Evolutionary conservation across 495 filamentous ascomycete genomes (phyloP), one percentile per base, ranked within the genome.

Genomic region (Penicillium cinerascens): DNA sequence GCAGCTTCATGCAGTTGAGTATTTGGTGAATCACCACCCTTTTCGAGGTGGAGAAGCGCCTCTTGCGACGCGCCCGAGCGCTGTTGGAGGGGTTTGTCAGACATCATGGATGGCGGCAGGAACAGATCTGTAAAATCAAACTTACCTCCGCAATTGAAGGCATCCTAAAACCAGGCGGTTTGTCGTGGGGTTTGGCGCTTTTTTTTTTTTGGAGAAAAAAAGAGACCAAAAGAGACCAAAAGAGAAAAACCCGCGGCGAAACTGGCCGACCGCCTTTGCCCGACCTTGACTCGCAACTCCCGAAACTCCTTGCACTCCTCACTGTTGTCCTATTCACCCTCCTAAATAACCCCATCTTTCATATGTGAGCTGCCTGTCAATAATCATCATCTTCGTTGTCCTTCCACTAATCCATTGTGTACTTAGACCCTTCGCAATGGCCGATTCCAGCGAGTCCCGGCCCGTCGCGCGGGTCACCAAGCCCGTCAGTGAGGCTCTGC

Each of bases 401-500:
- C 15, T 23, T 4, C 3, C 6, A 16, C 36, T 52, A 45, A 59
- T 33, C 13, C 37, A 22, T 17, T 22, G 1, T 42, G 29, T 15
- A 42, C 22, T 22, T 41, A 73, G 68, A 66, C 62, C 39, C 42
- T 54, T 65, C 68, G 58, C 72, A 74, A 85, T 85, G 82, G 76
- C 80, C 64, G 80, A 83, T 66, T 74, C 71, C 49, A 73, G 68
- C 55, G 67, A 77, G 60, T 64, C 78, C 65, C 70, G 69, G 66
- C 65, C 78, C 55, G 56, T 73, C 65, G 61, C 75, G 52, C 78
- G 79, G 58, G 74, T 80, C 40, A 81, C 68, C 66, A 86, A 88
- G 69, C 91, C 91, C 52, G 87, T 95, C 77, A 93, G 89, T 77
- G 91, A 96, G 77, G 88, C 91, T 60, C 79, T 96, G 63, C 78